These are phyloP conservation scores for Cladosporium austrohemisphaericum DNA, from an alignment of 2,329 filamentous ascomycete species.

Conservation along the genomic window DNA sequence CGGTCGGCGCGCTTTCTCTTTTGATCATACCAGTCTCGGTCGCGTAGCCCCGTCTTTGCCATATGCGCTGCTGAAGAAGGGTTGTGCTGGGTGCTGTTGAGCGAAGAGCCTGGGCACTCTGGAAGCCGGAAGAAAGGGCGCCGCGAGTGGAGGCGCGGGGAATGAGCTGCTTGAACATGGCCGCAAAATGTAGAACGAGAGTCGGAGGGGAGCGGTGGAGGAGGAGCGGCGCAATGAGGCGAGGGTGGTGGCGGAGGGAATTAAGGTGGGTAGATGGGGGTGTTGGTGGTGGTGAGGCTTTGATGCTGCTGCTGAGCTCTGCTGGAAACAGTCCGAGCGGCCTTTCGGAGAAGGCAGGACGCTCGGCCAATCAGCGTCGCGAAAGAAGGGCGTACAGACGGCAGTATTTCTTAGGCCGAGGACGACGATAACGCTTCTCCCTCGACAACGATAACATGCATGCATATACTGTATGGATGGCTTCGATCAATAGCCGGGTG, in stretches of 20 bases:
- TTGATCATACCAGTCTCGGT: conserved; percentile 46
- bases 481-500: no score
- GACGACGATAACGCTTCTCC: no score
- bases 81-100: conserved; percentile 35
- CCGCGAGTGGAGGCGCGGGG: conserved; percentile 22
- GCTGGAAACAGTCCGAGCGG: no score
- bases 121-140: conserved; percentile 23
- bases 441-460: no score
- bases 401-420: no score
- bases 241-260: neutral
- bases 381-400: no score
- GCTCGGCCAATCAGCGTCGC: no score
- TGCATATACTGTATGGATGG: no score
- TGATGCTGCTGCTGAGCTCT: no score
- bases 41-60: conserved; percentile 55
- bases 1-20: conserved; percentile 1
- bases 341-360: no score
- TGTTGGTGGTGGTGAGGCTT: conserved; percentile 2
- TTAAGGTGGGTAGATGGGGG: neutral
- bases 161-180: conserved; percentile 27
- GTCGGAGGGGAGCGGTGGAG: conserved; percentile 4
- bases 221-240: conserved; percentile 13
- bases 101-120: conserved; percentile 19
- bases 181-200: conserved; percentile 8
- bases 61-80: conserved; percentile 49